A percentile compares a stretch with the other conserved stretches of the same genome.
Evolutionary conservation across 352 stramenopile species (phyloP).

Genomic region (Globisporangium abappressorium): DNA sequence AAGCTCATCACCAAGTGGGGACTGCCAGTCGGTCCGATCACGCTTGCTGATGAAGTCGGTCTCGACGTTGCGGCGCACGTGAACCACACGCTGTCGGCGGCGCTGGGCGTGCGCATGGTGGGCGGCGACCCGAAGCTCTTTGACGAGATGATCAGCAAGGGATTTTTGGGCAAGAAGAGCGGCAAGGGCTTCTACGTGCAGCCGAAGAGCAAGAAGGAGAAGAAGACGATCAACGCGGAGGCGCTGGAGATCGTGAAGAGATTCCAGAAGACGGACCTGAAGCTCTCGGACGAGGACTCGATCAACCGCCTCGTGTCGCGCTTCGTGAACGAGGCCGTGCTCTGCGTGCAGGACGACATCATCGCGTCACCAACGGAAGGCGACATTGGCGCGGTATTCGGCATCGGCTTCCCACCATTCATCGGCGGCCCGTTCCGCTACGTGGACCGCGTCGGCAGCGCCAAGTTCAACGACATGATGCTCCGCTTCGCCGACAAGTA

Average conservation of each 20-base stretch:
- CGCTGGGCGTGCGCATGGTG: constrained; percentile 94
- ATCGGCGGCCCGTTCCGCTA: constrained; percentile 96
- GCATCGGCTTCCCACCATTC: constrained; percentile 98
- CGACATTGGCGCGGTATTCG: constrained; percentile 99
- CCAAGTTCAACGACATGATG: constrained; percentile 96
- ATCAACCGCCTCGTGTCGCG: constrained; percentile 94
- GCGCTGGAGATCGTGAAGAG: constrained; percentile 79
- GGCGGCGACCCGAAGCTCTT: constrained; percentile 92
- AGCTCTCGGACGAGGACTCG: constrained; percentile 80
- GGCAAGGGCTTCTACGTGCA: constrained; percentile 98
- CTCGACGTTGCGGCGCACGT: constrained; percentile 97
- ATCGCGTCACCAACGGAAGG: constrained; percentile 95
- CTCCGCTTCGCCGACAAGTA: constrained; percentile 94
- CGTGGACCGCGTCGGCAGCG: constrained; percentile 92
- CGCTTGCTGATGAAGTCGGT: constrained; percentile 95
- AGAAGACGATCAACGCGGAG: constrained; percentile 88
- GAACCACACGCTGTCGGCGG: constrained; percentile 89
- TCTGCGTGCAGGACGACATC: constrained; percentile 97
- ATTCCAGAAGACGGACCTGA: constrained; percentile 72
- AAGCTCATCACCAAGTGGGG: constrained; percentile 96
- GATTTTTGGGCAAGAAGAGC: constrained; percentile 95
- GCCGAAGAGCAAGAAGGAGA: constrained; percentile 89
- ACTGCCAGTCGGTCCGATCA: constrained; percentile 96
- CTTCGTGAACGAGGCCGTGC: constrained; percentile 97
- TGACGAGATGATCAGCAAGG: constrained; percentile 95